Evolutionary conservation across 2,329 filamentous ascomycete genomes (phyloP), one percentile per base, ranked within the genome.

Genomic region (Botrytis tulipae): DNA sequence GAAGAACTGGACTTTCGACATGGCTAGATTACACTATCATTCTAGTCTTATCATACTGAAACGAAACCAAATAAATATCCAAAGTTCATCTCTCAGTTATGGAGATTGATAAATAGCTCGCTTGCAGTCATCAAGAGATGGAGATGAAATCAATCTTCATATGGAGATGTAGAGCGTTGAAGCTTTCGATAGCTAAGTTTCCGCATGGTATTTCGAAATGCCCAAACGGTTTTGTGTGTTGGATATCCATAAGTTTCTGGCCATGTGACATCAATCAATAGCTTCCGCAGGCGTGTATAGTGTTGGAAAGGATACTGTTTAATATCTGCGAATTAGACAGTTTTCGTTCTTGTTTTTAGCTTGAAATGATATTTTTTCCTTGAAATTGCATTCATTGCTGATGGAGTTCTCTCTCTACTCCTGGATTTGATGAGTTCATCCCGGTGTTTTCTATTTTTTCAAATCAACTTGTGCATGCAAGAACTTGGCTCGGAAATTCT

Each of bases 181-280:
- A 5, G 10, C 18, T 20, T 16, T 60, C 20, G 4, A 22, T 35
- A 35, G 2, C 35, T 20, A 9, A 22, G 2, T 35, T 4, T 22
- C 3, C 4, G 8, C 2, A 8, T 4, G 46, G 14, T n/a, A 51
- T 25, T 6, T 10, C 14, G 4, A 0, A 14, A 25, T 0, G 22
- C 4, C 10, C 2, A n/a, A 22, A 5, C 7, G 3, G 20, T 14
- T n/a, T 18, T 51, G 5, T 14, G 4, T n/a, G 10, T n/a, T 51
- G 48, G 1, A 51, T n/a, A 51, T 51, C 25, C 14, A 25, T 5
- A 14, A 22, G n/a, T 51, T 1, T 3, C 12, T 14, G 1, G 25
- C 10, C 12, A 16, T n/a, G 14, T 16, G 4, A 12, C 0, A 18
- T 48, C 20, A 25, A 48, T 12, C 5, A 14, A 10, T 48, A 5